Evolutionary conservation across 106 monocot species (phyloP), one percentile per base, ranked within the genome.

Genomic region (Dendrobium huoshanense): DNA sequence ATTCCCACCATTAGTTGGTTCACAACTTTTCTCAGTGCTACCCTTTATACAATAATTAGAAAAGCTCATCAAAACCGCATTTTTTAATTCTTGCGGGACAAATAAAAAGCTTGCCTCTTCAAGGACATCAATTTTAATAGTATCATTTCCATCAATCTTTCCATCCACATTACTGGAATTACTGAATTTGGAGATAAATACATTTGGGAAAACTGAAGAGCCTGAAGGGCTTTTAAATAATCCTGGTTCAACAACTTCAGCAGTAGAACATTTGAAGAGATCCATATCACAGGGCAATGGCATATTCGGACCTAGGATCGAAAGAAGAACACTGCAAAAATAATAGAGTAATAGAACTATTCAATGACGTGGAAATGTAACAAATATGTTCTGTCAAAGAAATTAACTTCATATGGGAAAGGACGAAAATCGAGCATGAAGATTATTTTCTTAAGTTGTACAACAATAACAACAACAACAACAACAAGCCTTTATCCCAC

Each of bases 281-380:
- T 74, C 74, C 44, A 74, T 85, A 24, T 92, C 87, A 55, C 88
- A 87, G 68, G 98, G 98, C 43, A 98, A 82, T 70, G 89, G 78
- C 79, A 93, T 83, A 72, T 95, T 82, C 44, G 92, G 95, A 45
- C 86, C 95, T 80, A 98, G 75, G 80, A 91, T 81, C 72, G 95
- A 91, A 75, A 98, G 98, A 81, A 98, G 86, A 13, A 91, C 89
- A 86, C 98, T 98, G 91, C 76, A 87, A 42, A 79, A 78, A 44
- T 67, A 77, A 58, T 73, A 68, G n/a, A 68, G 70, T 70, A 70
- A 37, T 33, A 70, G 1, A 70, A 70, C 13, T 15, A 37, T 31
- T 70, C 37, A 22, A 65, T 65, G 24, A 22, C 9, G 24, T 10
- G 9, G 15, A 25, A 65, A 24, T 2, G 11, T 37, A 33, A 22